These are phyloP conservation scores for Chlorokybus atmophyticus DNA, from an alignment of 139 green algal species.

Conservation along the genomic window DNA sequence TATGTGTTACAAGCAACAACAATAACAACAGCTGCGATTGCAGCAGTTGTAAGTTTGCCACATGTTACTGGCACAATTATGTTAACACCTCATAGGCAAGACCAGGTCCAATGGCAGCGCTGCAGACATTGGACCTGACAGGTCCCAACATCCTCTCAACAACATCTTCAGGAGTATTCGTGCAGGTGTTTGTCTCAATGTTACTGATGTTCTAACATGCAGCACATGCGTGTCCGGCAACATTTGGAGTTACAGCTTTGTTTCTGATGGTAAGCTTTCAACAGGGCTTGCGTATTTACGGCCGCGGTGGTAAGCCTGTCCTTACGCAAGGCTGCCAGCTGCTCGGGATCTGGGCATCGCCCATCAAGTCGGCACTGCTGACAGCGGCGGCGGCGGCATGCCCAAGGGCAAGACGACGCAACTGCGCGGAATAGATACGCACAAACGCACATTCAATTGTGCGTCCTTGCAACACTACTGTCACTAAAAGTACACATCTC, in stretches of 20 bases:
- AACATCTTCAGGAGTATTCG: conserved; percentile 20
- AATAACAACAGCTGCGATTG: no score
- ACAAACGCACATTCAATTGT: no score
- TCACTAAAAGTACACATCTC: no score
- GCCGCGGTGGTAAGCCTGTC: conserved; percentile 21
- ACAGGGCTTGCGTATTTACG: conserved; percentile 63
- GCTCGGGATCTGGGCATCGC: no score
- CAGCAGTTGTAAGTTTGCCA: no score
- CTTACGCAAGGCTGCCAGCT: conserved; percentile 9
- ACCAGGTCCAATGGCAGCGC: conserved; percentile 12
- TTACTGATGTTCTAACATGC: no score
- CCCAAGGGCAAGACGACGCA: no score
- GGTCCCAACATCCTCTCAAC: conserved; percentile 6
- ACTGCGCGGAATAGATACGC: no score
- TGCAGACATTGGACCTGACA: conserved; percentile 4
- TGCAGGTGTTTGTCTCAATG: conserved; percentile 24
- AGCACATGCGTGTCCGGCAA: conserved; percentile 2
- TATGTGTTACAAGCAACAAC: no score
- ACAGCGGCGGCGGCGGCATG: no score
- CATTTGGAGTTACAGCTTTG: conserved; percentile 3
- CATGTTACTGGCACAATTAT: no score
- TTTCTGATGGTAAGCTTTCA: no score
- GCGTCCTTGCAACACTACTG: conserved; percentile 6
- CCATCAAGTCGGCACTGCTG: not conserved
- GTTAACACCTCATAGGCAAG: conserved; percentile 9